Base-by-base conservation (phyloP, 495 filamentous ascomycete species). In the Aspergillus olivimuriae region DNA sequence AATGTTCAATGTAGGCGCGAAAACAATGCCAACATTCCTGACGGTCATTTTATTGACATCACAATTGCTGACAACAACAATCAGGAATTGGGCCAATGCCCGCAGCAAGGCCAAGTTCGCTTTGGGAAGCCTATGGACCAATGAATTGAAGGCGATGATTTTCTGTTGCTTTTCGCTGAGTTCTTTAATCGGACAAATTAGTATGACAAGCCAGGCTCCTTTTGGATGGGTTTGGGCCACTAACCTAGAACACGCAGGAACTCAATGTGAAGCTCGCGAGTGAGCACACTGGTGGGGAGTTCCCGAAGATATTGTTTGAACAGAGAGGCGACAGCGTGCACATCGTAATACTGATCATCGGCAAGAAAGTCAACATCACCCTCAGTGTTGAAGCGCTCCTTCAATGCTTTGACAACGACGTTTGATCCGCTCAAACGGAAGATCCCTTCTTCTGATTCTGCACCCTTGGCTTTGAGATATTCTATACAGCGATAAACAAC, bases 11-110 rank as follows among this genome's bases (percentile, higher is more conserved):
- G 94, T 97, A 2, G 92, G 92, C n/a, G 94, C 92, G 65, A 97
- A 98, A 43, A 97, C 90, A 48, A 98, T 98, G 51, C 92, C 89
- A 39, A 98, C 89, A 62, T 98, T 98, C 30, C 92, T 80, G 41
- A 96, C 87, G 4, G 84, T 95, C 92, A 98, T 98, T 70, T 96
- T 97, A 69, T 98, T 98, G 52, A 84, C 72, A 49, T 89, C 84
- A 2, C 87, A 76, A 50, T 96, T 86, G 57, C 89, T 86, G 49
- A 95, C 84, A 51, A 97, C 88, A 51, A 81, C 81, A 54, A 95
- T 86, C 48, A 98, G 63, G 65, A 92, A 95, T 8, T 81, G 75
- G 28, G 87, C 87, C 16, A 98, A 74, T 46, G 90, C 88, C 53
- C 81, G 80, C 16, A 98, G 67, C 19, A 98, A 70, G 11, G 84